These are phyloP conservation scores for Psilocybe sp. DNA, from an alignment of 768 basidiomycete genomes.

Conservation along the genomic window DNA sequence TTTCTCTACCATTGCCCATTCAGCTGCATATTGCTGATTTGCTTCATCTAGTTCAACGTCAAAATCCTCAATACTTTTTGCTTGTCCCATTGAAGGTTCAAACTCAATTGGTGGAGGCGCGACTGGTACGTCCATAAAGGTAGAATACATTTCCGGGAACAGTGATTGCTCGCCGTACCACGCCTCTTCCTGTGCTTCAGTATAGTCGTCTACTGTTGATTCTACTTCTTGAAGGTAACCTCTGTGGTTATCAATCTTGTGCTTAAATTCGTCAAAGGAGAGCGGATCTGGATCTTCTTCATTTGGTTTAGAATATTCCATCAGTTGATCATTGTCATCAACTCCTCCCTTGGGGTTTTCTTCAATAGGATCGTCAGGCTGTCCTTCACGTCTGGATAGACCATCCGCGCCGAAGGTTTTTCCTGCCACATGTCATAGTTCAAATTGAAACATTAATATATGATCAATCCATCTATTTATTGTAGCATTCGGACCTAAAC, in stretches of 20 bases:
- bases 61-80: not conserved
- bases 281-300: not conserved
- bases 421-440: no score
- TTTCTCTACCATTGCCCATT: no score
- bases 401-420: conserved; percentile 29
- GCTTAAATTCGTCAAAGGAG: conserved; percentile 7
- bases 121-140: not conserved
- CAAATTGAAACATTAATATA: conserved; percentile 31
- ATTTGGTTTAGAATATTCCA: not conserved
- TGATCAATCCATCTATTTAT: conserved; percentile 35
- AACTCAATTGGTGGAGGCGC: not conserved
- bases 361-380: conserved; percentile 12
- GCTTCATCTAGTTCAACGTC: not conserved
- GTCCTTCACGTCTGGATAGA: conserved; percentile 18
- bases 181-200: not conserved
- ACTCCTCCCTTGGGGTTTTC: not conserved
- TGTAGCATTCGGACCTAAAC: conserved; percentile 27
- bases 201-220: not conserved
- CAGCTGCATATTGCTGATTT: no score
- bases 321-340: not conserved
- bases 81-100: no score
- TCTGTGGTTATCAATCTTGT: conserved; percentile 6
- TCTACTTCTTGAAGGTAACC: conserved; percentile 1
- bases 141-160: not conserved
- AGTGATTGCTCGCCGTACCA: not conserved